These are phyloP conservation scores for Lachancea nothofagi DNA, from an alignment of 805 yeast genomes.

Conservation along the genomic window DNA sequence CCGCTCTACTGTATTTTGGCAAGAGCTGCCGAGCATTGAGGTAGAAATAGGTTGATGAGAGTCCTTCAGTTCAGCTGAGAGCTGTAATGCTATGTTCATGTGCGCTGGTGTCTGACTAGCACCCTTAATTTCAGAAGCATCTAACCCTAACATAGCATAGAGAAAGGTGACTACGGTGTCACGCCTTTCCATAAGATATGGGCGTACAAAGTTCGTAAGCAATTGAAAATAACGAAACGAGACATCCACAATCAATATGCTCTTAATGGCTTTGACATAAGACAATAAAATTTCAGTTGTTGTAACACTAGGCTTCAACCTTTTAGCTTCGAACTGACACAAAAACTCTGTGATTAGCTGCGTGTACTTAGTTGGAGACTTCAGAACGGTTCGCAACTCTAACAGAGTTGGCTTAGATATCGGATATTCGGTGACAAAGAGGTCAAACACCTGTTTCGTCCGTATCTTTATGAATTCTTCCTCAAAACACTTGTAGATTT, in stretches of 20 bases:
- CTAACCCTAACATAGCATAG: slow-evolving; percentile 54
- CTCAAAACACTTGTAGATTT: slow-evolving; percentile 24
- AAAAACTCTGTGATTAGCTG: slow-evolving; percentile 18
- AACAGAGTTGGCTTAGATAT: slow-evolving; percentile 45
- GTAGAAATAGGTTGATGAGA: slow-evolving; percentile 13
- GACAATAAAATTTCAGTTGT: slow-evolving; percentile 66
- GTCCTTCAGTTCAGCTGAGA: slow-evolving; percentile 44
- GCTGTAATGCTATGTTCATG: slow-evolving; percentile 9
- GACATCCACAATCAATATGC: slow-evolving; percentile 77
- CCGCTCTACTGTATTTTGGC: slow-evolving; percentile 8
- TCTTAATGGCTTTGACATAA: slow-evolving; percentile 65
- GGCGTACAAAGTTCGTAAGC: slow-evolving; percentile 69
- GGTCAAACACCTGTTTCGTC: slow-evolving; percentile 51
- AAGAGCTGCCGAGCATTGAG: not conserved
- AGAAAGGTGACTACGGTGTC: slow-evolving; percentile 72
- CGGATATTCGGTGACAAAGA: slow-evolving; percentile 50
- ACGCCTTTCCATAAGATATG: slow-evolving; percentile 61
- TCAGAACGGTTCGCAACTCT: slow-evolving; percentile 54
- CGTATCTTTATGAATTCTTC: slow-evolving; percentile 36
- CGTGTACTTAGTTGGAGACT: slow-evolving; percentile 27
- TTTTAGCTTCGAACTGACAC: slow-evolving; percentile 17
- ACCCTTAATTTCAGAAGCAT: slow-evolving; percentile 15
- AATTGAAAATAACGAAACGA: slow-evolving; percentile 76
- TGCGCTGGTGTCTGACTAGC: slow-evolving; percentile 8
- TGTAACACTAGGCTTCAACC: slow-evolving; percentile 76